phyloP scores from a whole-genome alignment of 106 monocot species.

The Amphibolis antarctica region DNA sequence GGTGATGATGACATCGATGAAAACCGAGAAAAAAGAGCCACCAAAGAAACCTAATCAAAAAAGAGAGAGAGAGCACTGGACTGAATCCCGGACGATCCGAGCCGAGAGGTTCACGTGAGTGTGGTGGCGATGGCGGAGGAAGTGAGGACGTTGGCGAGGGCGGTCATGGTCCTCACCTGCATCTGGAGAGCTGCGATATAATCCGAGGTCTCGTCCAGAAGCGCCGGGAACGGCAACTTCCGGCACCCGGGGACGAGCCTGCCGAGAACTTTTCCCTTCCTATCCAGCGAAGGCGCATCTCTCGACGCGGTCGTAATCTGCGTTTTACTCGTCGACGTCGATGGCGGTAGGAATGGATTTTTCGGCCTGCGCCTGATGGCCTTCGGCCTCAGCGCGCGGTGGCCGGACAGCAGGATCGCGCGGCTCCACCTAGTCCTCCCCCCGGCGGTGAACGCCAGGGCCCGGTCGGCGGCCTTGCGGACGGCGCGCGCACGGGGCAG shows the following conservation, averaged over 20 bases:
- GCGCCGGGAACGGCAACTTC: slow-evolving; percentile 17
- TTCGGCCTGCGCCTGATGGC: background rate
- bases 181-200: slow-evolving; percentile 39
- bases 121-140: background rate
- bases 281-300: slow-evolving; percentile 4
- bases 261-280: slow-evolving; percentile 17
- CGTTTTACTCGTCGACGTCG: background rate
- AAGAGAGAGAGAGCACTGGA: too few species aligned
- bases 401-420: slow-evolving; percentile 26
- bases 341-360: background rate
- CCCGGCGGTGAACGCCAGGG: slow-evolving; percentile 14
- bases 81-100: too few species aligned
- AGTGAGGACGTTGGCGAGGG: slow-evolving; percentile 23
- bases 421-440: slow-evolving; percentile 27
- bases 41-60: too few species aligned
- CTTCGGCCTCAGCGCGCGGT: background rate
- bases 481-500: slow-evolving; percentile 8
- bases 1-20: too few species aligned
- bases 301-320: background rate
- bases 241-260: slow-evolving; percentile 32
- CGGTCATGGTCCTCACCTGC: slow-evolving; percentile 31
- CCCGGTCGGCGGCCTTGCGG: slow-evolving; percentile 18
- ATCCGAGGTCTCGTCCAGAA: slow-evolving; percentile 36
- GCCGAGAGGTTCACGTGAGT: background rate
- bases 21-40: too few species aligned